Conservation (phyloP, 2,329 filamentous ascomycete genomes). For the Rhinocladiella mackenziei region DNA sequence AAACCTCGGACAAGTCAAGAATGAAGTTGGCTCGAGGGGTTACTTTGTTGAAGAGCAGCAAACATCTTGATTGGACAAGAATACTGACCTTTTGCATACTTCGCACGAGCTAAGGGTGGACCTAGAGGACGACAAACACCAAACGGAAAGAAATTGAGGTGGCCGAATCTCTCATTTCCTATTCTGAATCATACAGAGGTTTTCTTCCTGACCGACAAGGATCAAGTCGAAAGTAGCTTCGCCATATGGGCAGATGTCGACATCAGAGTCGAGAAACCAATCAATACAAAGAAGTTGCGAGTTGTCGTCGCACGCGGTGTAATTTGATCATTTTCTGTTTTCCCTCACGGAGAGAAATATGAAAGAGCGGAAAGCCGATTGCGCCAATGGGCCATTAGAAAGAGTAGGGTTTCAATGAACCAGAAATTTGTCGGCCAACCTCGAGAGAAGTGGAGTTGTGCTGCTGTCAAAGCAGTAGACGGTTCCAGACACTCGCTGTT, state of each 20-base stretch:
- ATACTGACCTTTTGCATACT: too few species aligned
- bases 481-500: conserved; percentile 30
- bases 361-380: conserved; percentile 33
- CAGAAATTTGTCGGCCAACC: conserved; percentile 45
- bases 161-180: conserved; percentile 44
- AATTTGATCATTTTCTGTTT: conserved; percentile 20
- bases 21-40: too few species aligned
- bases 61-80: too few species aligned
- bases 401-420: conserved; percentile 40
- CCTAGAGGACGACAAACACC: not conserved
- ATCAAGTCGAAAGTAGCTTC: conserved; percentile 23
- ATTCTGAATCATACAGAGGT: conserved; percentile 35
- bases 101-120: not conserved
- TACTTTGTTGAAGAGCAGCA: too few species aligned
- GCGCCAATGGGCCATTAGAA: conserved; percentile 37
- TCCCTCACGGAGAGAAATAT: conserved; percentile 24
- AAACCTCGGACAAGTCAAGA: too few species aligned
- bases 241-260: conserved; percentile 25
- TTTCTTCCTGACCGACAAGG: conserved; percentile 22
- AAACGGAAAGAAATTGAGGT: conserved; percentile 34
- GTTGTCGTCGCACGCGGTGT: conserved; percentile 33
- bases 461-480: conserved; percentile 29
- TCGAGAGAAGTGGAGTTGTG: conserved; percentile 40
- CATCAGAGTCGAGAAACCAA: conserved; percentile 27
- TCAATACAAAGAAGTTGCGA: conserved; percentile 32